Conservation (phyloP, 495 filamentous ascomycete species). For the Penicillium macrosclerotiorum region DNA sequence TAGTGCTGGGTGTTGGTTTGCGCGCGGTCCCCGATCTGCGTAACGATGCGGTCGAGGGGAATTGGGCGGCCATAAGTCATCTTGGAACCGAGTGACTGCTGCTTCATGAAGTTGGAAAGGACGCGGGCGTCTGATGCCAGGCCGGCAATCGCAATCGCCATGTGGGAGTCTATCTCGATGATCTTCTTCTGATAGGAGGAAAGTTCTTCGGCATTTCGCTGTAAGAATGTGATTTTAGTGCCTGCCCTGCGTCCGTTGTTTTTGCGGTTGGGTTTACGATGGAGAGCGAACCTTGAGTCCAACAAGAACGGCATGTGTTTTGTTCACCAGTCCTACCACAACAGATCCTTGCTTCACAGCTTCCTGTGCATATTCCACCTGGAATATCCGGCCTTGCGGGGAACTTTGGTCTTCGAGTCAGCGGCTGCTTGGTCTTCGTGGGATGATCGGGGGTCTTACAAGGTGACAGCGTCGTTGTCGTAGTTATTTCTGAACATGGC, state of each 20-base stretch:
- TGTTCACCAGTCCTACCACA: constrained; percentile 93
- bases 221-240: constrained; percentile 9
- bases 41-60: constrained; percentile 80
- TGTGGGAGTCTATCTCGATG: constrained; percentile 93
- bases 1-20: constrained; percentile 98
- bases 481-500: constrained; percentile 99
- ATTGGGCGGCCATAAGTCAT: constrained; percentile 95
- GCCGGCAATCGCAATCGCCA: constrained; percentile 92
- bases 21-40: constrained; percentile 90
- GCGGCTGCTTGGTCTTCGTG: constrained; percentile 13
- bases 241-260: not conserved
- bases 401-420: constrained; percentile 59
- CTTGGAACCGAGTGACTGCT: constrained; percentile 91
- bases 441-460: constrained; percentile 61
- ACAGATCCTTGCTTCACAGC: constrained; percentile 99
- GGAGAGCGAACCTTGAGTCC: constrained; percentile 78
- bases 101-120: constrained; percentile 99
- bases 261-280: not conserved
- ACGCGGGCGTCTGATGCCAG: constrained; percentile 98
- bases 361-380: constrained; percentile 98
- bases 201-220: constrained; percentile 99
- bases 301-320: constrained; percentile 94
- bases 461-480: constrained; percentile 99
- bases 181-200: constrained; percentile 99
- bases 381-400: constrained; percentile 98